Conservation (phyloP, 345 rosid genomes). For the Draba incana region DNA sequence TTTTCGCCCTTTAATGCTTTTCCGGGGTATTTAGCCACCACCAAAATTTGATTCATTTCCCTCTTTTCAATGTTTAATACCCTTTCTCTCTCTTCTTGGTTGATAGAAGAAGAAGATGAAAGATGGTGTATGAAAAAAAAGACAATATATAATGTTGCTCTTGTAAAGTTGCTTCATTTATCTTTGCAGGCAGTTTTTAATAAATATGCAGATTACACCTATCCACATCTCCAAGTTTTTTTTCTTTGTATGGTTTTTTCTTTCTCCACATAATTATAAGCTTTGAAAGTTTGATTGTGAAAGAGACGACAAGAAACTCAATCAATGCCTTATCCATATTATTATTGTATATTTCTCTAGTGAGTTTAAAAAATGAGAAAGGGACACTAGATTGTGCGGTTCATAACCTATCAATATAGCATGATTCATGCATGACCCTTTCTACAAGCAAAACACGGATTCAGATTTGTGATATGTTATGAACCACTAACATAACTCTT, state of each 20-base stretch:
- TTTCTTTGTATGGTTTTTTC: slow-evolving; percentile 1
- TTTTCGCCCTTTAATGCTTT: slow-evolving; percentile 40
- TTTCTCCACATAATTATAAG: slow-evolving; percentile 17
- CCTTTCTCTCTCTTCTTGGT: slow-evolving; percentile 32
- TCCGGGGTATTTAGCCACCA: slow-evolving; percentile 29
- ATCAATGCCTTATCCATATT: slow-evolving; percentile 31
- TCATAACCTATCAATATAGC: slow-evolving; percentile 3
- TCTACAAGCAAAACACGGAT: slow-evolving; percentile 29
- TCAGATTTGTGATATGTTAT: slow-evolving; percentile 24
- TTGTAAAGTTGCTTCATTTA: slow-evolving; percentile 53
- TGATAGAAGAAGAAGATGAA: slow-evolving; percentile 38
- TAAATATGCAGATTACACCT: slow-evolving; percentile 36
- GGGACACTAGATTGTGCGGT: slow-evolving; percentile 28
- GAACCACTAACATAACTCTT: slow-evolving; percentile 27
- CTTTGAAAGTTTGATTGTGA: slow-evolving; percentile 12
- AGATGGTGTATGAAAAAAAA: slow-evolving; percentile 33
- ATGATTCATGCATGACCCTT: slow-evolving; percentile 31
- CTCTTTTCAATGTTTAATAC: slow-evolving; percentile 36
- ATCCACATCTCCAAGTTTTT: slow-evolving; percentile 13
- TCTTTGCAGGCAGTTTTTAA: slow-evolving; percentile 46
- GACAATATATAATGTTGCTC: slow-evolving; percentile 45
- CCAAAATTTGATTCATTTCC: slow-evolving; percentile 41
- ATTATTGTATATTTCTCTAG: not conserved
- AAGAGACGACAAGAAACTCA: slow-evolving; percentile 36
- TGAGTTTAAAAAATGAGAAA: not conserved